Base-by-base conservation (phyloP, 2,329 filamentous ascomycete genomes). In the Penicillium hesseltinei region DNA sequence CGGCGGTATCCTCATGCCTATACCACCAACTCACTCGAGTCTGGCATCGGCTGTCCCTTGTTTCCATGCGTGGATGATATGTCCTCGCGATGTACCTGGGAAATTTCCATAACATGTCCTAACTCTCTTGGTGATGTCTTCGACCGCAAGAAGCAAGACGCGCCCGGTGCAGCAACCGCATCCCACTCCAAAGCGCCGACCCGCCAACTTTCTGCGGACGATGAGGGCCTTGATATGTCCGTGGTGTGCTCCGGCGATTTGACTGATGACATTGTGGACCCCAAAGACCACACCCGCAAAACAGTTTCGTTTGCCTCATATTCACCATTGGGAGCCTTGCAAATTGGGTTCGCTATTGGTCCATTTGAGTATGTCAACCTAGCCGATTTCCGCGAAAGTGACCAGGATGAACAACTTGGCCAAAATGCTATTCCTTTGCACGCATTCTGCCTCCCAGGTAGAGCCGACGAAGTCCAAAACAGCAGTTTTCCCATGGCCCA, bases 321-420 rank as follows among this genome's bases (percentile, higher is more conserved):
- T 58, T 86, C 87, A 60, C 86, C 89, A 50, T 85, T 94, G 9
- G 87, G 92, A 1, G 88, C 93, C 1, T 89, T 92, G 61, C 93
- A 97, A 71, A 87, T 99, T 62, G 93, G 92, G 5, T 96, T 99
- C 73, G 90, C 92, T 2, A 85, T 97, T 55, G 94, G 95, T 0
- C 94, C 95, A 0, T 99, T 99, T 71, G 92, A 97, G 73, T 89
- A 93, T 65, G 88, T 97, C 52, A 91, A 97, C 69, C 80, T 99
- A 5, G 89, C 91, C 2, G 90, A 93, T 65, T 96, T 91, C 67
- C 87, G 95, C 50, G 91, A 92, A 45, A 91, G 91, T 61, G 91
- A 95, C 65, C 91, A 96, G 63, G 92, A 97, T 69, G 91, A 95
- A 66, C 91, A 92, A 71, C 84, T 99, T 54, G 91, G 91, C 3